Evolutionary conservation across 768 basidiomycete species (phyloP).

Genomic region (Gloeopeniophorella convolvens): DNA sequence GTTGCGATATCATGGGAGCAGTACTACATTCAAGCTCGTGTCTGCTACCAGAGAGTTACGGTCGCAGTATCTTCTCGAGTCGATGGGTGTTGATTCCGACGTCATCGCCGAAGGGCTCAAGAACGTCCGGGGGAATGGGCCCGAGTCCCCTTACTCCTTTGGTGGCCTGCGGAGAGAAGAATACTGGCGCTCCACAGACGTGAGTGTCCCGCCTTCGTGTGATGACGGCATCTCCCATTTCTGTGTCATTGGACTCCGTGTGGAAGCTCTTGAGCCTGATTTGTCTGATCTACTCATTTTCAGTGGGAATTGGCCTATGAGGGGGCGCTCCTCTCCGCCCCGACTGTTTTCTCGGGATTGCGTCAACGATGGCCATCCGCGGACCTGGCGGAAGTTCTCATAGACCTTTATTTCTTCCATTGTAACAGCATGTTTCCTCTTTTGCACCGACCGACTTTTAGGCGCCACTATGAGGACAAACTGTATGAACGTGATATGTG

Average conservation of each 20-base stretch:
- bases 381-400: conserved; percentile 51
- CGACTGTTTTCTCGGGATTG: conserved; percentile 29
- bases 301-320: conserved; percentile 60
- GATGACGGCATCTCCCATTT: not conserved
- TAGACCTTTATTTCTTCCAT: conserved; percentile 62
- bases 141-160: not conserved
- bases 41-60: conserved; percentile 6
- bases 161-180: conserved; percentile 4
- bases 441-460: conserved; percentile 66
- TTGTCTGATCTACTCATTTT: not conserved
- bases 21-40: conserved; percentile 10
- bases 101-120: not conserved
- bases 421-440: conserved; percentile 57
- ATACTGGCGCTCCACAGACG: conserved; percentile 18
- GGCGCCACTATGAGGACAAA: conserved; percentile 48
- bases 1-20: conserved; percentile 19
- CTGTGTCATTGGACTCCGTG: not conserved
- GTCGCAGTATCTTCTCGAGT: conserved; percentile 5
- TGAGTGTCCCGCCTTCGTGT: conserved; percentile 11
- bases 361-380: conserved; percentile 51
- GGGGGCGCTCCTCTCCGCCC: conserved; percentile 32
- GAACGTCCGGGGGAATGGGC: not conserved
- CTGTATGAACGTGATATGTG: conserved; percentile 42
- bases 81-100: conserved; percentile 1
- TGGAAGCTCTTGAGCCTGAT: not conserved